Conservation (phyloP, 169 alveolate species). For the Cryptosporidium canis region DNA sequence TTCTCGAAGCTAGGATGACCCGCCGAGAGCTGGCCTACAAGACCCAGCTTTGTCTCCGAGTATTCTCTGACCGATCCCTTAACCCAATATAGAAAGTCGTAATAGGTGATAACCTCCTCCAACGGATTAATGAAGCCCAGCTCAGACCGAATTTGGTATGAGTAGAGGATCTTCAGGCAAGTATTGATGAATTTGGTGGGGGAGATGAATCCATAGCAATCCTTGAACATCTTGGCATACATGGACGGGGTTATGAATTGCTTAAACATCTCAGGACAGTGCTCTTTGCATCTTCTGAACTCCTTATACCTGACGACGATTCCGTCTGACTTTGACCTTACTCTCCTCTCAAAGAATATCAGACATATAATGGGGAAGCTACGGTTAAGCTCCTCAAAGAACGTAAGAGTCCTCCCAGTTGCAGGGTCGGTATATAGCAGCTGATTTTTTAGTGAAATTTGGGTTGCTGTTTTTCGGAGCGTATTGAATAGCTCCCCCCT, state of each 20-base stretch:
- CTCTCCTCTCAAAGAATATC: constrained; percentile 53
- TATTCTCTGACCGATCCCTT: background rate
- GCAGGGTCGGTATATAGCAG: background rate
- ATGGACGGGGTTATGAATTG: constrained; percentile 55
- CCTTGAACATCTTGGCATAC: constrained; percentile 59
- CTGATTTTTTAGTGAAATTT: constrained; percentile 23
- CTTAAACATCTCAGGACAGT: constrained; percentile 40
- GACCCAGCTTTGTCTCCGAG: constrained; percentile 7
- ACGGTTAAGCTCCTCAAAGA: constrained; percentile 47
- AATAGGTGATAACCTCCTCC: constrained; percentile 25
- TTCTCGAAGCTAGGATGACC: constrained; percentile 11
- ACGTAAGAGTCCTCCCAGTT: constrained; percentile 21
- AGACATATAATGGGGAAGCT: constrained; percentile 26
- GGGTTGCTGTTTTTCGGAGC: constrained; percentile 36
- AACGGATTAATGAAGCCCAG: constrained; percentile 46
- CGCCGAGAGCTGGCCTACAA: constrained; percentile 15
- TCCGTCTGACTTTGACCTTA: constrained; percentile 66
- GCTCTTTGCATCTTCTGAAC: constrained; percentile 50
- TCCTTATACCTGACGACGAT: constrained; percentile 54
- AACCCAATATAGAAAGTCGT: constrained; percentile 48
- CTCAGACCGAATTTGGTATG: constrained; percentile 47
- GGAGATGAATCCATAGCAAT: constrained; percentile 60
- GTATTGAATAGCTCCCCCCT: constrained; percentile 23
- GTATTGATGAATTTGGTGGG: constrained; percentile 60
- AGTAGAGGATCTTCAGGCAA: constrained; percentile 52